These are phyloP conservation scores for Clathrospora elynae DNA, from an alignment of 2,329 filamentous ascomycete species.

Conservation along the genomic window DNA sequence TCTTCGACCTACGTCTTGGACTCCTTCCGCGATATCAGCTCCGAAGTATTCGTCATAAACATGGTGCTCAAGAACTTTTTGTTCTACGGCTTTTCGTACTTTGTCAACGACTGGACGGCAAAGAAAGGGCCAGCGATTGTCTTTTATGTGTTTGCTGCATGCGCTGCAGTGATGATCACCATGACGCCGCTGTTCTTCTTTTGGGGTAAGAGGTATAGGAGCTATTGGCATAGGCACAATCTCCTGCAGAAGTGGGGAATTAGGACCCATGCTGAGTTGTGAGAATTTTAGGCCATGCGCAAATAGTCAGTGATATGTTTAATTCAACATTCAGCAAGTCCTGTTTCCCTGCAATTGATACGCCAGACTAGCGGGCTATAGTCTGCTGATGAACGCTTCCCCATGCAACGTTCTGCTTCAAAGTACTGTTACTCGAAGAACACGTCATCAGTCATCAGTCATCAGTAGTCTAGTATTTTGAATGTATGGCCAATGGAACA, in stretches of 20 bases:
- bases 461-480: no score
- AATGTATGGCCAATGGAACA: no score
- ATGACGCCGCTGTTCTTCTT: slow-evolving; percentile 44
- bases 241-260: slow-evolving; percentile 42
- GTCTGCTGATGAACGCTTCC: no score
- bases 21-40: slow-evolving; percentile 49
- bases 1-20: slow-evolving; percentile 48
- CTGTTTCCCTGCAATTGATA: no score
- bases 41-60: slow-evolving; percentile 52
- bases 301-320: no score
- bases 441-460: no score
- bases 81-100: slow-evolving; percentile 53
- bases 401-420: no score
- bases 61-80: slow-evolving; percentile 55
- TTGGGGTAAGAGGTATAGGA: slow-evolving; percentile 44
- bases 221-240: slow-evolving; percentile 43
- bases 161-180: slow-evolving; percentile 27
- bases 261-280: slow-evolving; percentile 41
- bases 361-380: no score
- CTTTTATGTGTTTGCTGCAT: slow-evolving; percentile 48
- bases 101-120: slow-evolving; percentile 52
- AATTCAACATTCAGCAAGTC: no score
- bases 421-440: no score
- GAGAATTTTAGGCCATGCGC: no score
- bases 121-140: slow-evolving; percentile 43